Evolutionary conservation across 1,284 basidiomycete genomes (phyloP).

Genomic region (Stereum hirsutum): DNA sequence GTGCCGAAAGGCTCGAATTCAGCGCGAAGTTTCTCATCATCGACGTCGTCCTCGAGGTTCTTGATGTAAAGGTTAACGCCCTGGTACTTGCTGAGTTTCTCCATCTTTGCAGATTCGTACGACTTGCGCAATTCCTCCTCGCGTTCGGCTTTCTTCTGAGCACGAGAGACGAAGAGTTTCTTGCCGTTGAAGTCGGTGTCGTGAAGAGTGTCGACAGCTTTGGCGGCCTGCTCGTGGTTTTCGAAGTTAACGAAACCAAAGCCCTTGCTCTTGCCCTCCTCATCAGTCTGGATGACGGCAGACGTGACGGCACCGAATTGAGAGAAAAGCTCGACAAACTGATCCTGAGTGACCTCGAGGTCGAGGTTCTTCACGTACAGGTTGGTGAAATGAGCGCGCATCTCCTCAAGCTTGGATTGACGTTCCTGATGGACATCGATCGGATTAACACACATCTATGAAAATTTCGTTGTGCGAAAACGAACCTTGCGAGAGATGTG

Average conservation of each 20-base stretch:
- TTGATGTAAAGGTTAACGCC: conserved; percentile 99
- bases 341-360: conserved; percentile 75
- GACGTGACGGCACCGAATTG: conserved; percentile 87
- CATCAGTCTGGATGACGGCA: conserved; percentile 74
- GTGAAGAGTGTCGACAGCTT: conserved; percentile 87
- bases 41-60: conserved; percentile 91
- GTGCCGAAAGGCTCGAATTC: conserved; percentile 97
- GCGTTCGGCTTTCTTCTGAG: conserved; percentile 98
- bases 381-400: conserved; percentile 96
- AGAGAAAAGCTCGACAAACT: conserved; percentile 81
- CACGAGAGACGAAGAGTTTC: conserved; percentile 94
- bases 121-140: conserved; percentile 93
- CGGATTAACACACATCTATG: not conserved
- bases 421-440: conserved; percentile 53
- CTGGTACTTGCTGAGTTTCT: conserved; percentile 97
- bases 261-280: conserved; percentile 88
- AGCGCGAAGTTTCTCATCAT: conserved; percentile 88
- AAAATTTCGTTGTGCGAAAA: too few relatives aligned
- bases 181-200: conserved; percentile 83
- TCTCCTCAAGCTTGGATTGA: conserved; percentile 97
- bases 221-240: conserved; percentile 85
- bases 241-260: conserved; percentile 99
- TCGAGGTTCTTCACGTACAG: conserved; percentile 98
- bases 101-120: conserved; percentile 95
- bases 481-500: conserved; percentile 94